phyloP scores from a whole-genome alignment of 2,329 filamentous ascomycete species.

The Scytalidium sp. region DNA sequence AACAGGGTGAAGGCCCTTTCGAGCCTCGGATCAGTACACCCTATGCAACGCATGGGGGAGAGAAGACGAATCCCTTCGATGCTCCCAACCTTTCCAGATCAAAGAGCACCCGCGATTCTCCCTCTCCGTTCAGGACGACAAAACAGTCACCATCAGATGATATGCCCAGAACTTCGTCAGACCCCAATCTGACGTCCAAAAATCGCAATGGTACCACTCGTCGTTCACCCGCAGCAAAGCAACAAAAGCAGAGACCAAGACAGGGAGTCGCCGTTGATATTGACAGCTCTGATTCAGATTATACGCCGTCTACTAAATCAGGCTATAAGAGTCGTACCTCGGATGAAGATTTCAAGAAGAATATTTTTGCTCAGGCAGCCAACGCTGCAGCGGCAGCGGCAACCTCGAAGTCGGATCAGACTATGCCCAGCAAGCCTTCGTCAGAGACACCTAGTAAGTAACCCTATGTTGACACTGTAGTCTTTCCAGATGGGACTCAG shows the following conservation, averaged over 20 bases:
- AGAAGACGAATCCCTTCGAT: conserved; percentile 58
- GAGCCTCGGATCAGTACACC: conserved; percentile 56
- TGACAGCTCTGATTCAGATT: background rate
- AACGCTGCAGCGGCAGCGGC: background rate
- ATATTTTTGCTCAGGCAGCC: background rate
- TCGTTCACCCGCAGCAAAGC: conserved; percentile 2
- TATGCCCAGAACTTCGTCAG: conserved; percentile 22
- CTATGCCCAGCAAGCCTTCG: background rate
- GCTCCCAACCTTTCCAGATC: conserved; percentile 28
- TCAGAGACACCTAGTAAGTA: background rate
- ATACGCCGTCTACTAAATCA: background rate
- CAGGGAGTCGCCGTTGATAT: conserved; percentile 8
- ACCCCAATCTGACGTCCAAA: conserved; percentile 17
- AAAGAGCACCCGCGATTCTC: conserved; percentile 23
- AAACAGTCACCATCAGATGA: background rate
- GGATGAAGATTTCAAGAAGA: background rate
- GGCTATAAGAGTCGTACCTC: background rate
- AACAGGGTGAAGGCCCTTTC: conserved; percentile 20
- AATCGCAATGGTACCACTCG: conserved; percentile 10
- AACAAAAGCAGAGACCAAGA: conserved; percentile 8
- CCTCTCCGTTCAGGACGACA: background rate
- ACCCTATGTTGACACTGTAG: background rate
- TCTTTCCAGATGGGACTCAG: background rate
- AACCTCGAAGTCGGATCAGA: background rate
- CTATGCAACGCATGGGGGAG: conserved; percentile 53